Conservation (phyloP, 2,329 filamentous ascomycete genomes). For the Colletotrichum lini region DNA sequence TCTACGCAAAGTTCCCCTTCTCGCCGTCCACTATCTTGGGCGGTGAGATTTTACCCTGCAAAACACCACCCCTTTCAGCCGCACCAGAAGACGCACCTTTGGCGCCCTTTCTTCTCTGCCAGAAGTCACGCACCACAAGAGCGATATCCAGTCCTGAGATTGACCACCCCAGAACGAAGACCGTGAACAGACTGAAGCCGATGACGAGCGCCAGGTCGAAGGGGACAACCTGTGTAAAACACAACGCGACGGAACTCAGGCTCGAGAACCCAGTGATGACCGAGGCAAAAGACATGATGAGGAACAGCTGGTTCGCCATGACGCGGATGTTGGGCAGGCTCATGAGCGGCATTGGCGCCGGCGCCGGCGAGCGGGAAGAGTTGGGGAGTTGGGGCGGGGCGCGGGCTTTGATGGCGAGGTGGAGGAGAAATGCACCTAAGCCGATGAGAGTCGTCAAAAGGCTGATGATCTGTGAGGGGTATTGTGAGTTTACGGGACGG, state of each 20-base stretch:
- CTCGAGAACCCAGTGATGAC: slow-evolving; percentile 49
- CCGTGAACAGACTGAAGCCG: slow-evolving; percentile 46
- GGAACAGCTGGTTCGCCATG: slow-evolving; percentile 48
- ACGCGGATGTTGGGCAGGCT: slow-evolving; percentile 40
- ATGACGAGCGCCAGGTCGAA: slow-evolving; percentile 47
- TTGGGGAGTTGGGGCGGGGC: slow-evolving; percentile 12
- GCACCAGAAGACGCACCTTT: background rate
- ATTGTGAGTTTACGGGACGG: background rate
- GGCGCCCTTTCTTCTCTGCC: slow-evolving; percentile 24
- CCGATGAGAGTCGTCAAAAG: slow-evolving; percentile 48
- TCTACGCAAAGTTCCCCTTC: slow-evolving; percentile 12
- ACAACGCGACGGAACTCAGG: slow-evolving; percentile 47
- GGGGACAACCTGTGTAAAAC: slow-evolving; percentile 48
- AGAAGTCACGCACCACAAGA: slow-evolving; percentile 29
- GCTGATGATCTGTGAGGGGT: slow-evolving; percentile 46
- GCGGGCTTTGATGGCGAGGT: slow-evolving; percentile 45
- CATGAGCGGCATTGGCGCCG: background rate
- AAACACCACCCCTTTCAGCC: slow-evolving; percentile 14
- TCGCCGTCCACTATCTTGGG: slow-evolving; percentile 10
- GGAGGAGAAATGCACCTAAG: slow-evolving; percentile 45
- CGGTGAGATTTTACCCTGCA: slow-evolving; percentile 7
- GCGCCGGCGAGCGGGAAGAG: slow-evolving; percentile 7
- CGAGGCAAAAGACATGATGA: slow-evolving; percentile 45
- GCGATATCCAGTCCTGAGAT: slow-evolving; percentile 45
- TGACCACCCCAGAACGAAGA: slow-evolving; percentile 45